phyloP scores from a whole-genome alignment of 257 asterid genomes.

The Forsythia viridissima region DNA sequence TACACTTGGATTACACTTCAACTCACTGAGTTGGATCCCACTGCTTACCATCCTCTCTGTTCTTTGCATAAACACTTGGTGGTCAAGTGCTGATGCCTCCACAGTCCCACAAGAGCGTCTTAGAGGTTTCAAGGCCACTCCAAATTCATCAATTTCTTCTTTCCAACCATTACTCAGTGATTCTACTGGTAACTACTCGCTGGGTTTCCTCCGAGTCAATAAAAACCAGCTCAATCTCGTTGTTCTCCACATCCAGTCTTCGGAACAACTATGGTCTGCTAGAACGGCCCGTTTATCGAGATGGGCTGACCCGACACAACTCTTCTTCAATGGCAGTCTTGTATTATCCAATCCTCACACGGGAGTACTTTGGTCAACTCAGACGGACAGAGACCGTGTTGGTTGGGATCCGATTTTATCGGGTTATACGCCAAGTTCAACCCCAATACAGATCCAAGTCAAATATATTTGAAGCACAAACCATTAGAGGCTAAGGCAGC shows the following conservation, averaged over 20 bases:
- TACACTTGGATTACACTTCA: no score
- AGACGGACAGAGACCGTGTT: conserved; percentile 61
- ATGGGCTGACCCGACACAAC: conserved; percentile 58
- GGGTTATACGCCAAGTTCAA: conserved; percentile 55
- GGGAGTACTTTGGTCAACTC: conserved; percentile 82
- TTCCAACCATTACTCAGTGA: no score
- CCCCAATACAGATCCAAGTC: conserved; percentile 40
- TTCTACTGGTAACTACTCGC: no score
- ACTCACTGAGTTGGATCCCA: no score
- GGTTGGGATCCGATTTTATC: conserved; percentile 62
- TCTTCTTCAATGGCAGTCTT: conserved; percentile 73
- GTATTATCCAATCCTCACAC: conserved; percentile 58
- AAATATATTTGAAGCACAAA: conserved; percentile 60
- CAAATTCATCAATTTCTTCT: no score
- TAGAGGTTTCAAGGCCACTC: no score
- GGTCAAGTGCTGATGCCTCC: no score
- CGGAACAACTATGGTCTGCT: conserved; percentile 65
- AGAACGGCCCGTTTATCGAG: conserved; percentile 38
- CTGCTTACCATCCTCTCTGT: no score
- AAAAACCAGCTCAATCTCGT: conserved; percentile 56
- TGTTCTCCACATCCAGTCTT: conserved; percentile 66
- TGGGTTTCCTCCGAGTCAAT: no score
- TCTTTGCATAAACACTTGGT: no score
- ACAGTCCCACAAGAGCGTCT: no score
- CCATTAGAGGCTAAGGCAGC: no score